Conservation (phyloP, 305 asterid genomes). For the Salvia sclarea region DNA sequence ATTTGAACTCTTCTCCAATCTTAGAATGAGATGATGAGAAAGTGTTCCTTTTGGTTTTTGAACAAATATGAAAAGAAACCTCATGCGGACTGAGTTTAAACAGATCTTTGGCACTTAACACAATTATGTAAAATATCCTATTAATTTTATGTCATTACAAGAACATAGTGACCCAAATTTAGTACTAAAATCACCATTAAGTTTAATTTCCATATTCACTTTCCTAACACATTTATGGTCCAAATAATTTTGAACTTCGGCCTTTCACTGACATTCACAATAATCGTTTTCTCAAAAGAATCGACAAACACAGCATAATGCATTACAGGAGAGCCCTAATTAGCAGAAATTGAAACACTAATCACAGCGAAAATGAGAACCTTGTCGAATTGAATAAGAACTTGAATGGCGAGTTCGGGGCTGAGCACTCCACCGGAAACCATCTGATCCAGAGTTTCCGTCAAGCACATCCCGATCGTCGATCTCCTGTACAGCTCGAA, state of each 20-base stretch:
- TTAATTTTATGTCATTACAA: neutral
- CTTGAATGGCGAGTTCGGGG: slow-evolving; percentile 90
- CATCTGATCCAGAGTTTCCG: slow-evolving; percentile 93
- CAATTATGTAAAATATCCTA: neutral
- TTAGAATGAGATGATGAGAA: neutral
- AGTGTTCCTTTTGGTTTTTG: neutral
- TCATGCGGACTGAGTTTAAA: neutral
- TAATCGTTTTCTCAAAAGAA: neutral
- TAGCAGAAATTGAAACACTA: neutral
- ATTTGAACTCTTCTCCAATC: neutral
- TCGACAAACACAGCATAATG: neutral
- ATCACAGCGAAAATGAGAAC: slow-evolving; percentile 31
- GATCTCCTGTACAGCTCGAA: slow-evolving; percentile 89
- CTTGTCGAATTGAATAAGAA: slow-evolving; percentile 94
- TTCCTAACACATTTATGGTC: neutral
- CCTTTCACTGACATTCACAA: neutral
- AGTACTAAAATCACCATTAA: neutral
- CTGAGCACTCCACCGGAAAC: slow-evolving; percentile 67
- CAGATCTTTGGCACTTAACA: neutral
- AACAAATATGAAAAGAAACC: neutral
- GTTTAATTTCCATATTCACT: neutral
- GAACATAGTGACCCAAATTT: neutral
- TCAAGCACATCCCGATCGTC: slow-evolving; percentile 91
- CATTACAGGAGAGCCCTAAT: neutral
- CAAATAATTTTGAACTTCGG: neutral